Percentiles rank a stretch among this genome's conserved stretches.
Evolutionary conservation across 2,329 filamentous ascomycete species (phyloP).

Genomic region (Fonsecaea erecta): DNA sequence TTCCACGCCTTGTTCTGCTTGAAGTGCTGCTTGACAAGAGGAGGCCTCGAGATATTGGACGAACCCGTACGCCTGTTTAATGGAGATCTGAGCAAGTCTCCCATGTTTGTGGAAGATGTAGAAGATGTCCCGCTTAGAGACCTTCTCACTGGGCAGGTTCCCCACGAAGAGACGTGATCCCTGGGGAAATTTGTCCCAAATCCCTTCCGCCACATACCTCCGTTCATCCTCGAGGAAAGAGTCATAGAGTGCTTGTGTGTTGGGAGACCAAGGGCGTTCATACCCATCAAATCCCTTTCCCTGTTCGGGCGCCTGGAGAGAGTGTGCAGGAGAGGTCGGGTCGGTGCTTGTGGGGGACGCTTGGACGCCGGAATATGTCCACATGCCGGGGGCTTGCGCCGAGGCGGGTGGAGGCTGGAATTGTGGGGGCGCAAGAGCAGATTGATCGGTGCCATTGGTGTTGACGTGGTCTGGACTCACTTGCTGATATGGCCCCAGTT

Average conservation of each 20-base stretch:
- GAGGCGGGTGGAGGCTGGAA: conserved; percentile 15
- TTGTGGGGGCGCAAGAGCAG: conserved; percentile 7
- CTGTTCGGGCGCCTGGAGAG: conserved; percentile 19
- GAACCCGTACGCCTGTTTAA: conserved; percentile 96
- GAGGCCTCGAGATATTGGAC: conserved; percentile 84
- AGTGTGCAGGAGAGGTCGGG: conserved; percentile 11
- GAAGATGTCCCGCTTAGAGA: conserved; percentile 92
- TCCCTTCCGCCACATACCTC: conserved; percentile 57
- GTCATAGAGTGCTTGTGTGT: conserved; percentile 56
- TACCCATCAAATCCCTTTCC: conserved; percentile 37
- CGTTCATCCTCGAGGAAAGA: conserved; percentile 57
- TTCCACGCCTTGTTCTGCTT: conserved; percentile 76
- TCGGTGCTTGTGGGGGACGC: conserved; percentile 12
- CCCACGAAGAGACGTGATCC: conserved; percentile 57
- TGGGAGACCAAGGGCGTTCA: conserved; percentile 55
- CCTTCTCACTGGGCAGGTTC: conserved; percentile 90
- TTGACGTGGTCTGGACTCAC: conserved; percentile 10
- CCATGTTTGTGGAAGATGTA: conserved; percentile 86
- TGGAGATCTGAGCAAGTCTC: conserved; percentile 87
- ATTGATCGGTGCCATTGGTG: conserved; percentile 19
- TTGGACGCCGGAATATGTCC: conserved; percentile 21
- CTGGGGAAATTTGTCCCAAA: conserved; percentile 57
- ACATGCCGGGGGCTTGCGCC: conserved; percentile 23
- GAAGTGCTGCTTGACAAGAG: conserved; percentile 75
- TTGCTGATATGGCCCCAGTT: conserved; percentile 17